Evolutionary conservation across 108 stramenopile species (phyloP).

Genomic region (Fistulifera pelliculosa): DNA sequence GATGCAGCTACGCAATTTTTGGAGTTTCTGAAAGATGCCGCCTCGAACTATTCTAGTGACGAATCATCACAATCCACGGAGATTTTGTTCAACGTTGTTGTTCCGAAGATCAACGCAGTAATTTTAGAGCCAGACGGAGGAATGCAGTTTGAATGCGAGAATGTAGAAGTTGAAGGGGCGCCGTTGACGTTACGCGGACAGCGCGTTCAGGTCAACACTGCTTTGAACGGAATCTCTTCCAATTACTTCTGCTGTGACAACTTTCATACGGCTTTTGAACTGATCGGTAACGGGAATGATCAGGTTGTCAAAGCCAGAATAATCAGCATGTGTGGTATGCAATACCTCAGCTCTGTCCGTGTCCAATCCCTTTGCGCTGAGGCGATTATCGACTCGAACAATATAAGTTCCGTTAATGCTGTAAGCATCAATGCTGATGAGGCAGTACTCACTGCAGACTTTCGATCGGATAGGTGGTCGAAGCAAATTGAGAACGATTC

Average conservation of each 20-base stretch:
- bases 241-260: background rate
- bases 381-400: background rate
- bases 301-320: background rate
- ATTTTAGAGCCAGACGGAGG: too few relatives aligned
- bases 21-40: too few relatives aligned
- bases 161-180: background rate
- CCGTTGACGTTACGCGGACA: background rate
- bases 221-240: background rate
- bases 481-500: background rate
- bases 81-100: too few relatives aligned
- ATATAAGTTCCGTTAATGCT: background rate
- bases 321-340: background rate
- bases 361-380: background rate
- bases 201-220: background rate
- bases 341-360: background rate
- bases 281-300: background rate
- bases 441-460: slow-evolving; percentile 5
- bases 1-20: too few relatives aligned
- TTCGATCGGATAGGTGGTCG: background rate
- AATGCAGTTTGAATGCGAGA: too few relatives aligned
- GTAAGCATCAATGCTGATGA: background rate
- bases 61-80: too few relatives aligned
- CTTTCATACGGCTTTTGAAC: background rate
- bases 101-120: too few relatives aligned
- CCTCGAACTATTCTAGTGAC: too few relatives aligned